phyloP scores from a whole-genome alignment of 129 eudicot species.

The Kitagawia praeruptora region DNA sequence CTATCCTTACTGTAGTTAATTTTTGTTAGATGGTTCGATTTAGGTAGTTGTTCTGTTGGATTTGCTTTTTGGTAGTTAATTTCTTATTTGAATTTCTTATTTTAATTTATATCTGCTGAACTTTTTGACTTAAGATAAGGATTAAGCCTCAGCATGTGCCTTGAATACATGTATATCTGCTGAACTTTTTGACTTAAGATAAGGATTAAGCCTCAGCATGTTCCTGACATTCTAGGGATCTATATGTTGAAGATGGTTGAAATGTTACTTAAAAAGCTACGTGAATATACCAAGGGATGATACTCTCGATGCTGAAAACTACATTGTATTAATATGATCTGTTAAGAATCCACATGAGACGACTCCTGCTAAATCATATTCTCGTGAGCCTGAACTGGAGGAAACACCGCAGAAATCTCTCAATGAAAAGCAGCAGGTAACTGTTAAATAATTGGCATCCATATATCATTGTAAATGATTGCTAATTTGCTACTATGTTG shows the following conservation, averaged over 20 bases:
- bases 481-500: not conserved
- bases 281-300: not conserved
- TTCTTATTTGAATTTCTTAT: no score
- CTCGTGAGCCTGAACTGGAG: slow-evolving; percentile 70
- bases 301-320: no score
- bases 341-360: slow-evolving; percentile 39
- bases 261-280: not conserved
- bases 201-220: not conserved
- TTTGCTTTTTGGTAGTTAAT: no score
- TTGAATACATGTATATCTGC: not conserved
- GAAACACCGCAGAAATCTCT: slow-evolving; percentile 91
- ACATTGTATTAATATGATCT: slow-evolving; percentile 10
- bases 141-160: no score
- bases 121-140: no score
- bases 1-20: no score
- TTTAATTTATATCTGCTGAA: no score
- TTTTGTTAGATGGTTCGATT: no score
- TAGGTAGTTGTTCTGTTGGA: no score
- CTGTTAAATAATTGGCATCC: slow-evolving; percentile 7
- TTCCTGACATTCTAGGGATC: not conserved
- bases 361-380: slow-evolving; percentile 40
- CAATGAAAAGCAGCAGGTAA: slow-evolving; percentile 87
- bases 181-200: not conserved
- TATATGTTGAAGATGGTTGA: not conserved
- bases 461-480: not conserved